These are phyloP conservation scores for Globisporangium heterothallicum DNA, from an alignment of 352 stramenopile genomes.

Conservation along the genomic window DNA sequence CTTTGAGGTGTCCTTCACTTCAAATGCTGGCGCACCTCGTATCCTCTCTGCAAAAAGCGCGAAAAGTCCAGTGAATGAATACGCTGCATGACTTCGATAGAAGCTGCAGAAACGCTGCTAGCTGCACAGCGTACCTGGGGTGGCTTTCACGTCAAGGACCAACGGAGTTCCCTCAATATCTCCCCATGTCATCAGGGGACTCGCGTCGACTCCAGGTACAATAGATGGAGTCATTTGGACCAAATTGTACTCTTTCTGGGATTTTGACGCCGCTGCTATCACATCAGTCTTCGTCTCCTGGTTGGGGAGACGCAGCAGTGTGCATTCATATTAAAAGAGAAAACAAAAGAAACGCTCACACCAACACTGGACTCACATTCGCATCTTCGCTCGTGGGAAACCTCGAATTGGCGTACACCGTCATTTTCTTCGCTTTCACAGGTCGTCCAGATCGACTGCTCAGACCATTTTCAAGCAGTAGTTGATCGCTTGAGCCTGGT, in stretches of 20 bases:
- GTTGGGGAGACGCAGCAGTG: too few relatives aligned
- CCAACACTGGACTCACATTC: slow-evolving; percentile 14
- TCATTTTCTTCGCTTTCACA: slow-evolving; percentile 34
- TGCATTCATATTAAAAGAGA: too few relatives aligned
- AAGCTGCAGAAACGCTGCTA: background rate
- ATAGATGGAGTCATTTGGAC: slow-evolving; percentile 80
- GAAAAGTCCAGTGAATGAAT: slow-evolving; percentile 5
- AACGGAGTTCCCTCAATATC: slow-evolving; percentile 78
- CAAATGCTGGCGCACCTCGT: slow-evolving; percentile 45
- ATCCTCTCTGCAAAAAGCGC: slow-evolving; percentile 35
- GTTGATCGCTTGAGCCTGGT: slow-evolving; percentile 5
- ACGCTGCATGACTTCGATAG: background rate
- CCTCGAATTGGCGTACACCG: slow-evolving; percentile 70
- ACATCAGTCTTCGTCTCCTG: background rate
- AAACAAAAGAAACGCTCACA: too few relatives aligned
- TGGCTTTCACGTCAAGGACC: slow-evolving; percentile 32
- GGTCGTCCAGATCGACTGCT: slow-evolving; percentile 20
- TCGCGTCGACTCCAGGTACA: slow-evolving; percentile 62
- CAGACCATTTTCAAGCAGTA: slow-evolving; percentile 42
- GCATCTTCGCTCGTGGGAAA: slow-evolving; percentile 27
- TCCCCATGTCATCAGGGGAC: slow-evolving; percentile 82
- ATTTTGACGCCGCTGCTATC: slow-evolving; percentile 1
- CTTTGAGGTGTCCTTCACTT: slow-evolving; percentile 52
- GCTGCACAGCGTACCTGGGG: slow-evolving; percentile 24
- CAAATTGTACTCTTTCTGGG: slow-evolving; percentile 32